phyloP scores from a whole-genome alignment of 2,329 filamentous ascomycete genomes.

The Pseudogymnoascus sp. region DNA sequence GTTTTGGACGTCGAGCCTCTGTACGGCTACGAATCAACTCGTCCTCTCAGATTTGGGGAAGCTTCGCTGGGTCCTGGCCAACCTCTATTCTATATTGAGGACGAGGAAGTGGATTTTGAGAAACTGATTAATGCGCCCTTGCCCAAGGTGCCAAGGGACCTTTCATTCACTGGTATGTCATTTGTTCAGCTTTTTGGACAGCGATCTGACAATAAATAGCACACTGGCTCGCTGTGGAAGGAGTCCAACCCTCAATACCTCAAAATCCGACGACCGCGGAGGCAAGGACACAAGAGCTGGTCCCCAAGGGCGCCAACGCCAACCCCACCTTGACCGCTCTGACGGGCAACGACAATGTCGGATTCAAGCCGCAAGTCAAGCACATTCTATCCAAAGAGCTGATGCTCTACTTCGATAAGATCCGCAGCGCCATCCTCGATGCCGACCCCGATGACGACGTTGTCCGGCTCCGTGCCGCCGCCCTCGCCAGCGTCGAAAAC shows the following conservation, averaged over 20 bases:
- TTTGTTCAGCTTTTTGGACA: background rate
- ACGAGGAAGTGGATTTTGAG: slow-evolving; percentile 98
- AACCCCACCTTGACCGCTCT: slow-evolving; percentile 78
- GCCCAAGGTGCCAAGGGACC: slow-evolving; percentile 88
- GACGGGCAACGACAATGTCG: slow-evolving; percentile 72
- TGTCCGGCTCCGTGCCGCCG: slow-evolving; percentile 66
- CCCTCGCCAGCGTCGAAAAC: slow-evolving; percentile 73
- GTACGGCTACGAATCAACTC: slow-evolving; percentile 90
- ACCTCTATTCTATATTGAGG: slow-evolving; percentile 92
- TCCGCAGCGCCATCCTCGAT: slow-evolving; percentile 80
- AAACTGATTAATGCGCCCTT: slow-evolving; percentile 95
- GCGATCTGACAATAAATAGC: slow-evolving; percentile 40
- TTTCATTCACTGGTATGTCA: slow-evolving; percentile 72
- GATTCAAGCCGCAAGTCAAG: slow-evolving; percentile 85
- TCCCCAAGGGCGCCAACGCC: slow-evolving; percentile 82
- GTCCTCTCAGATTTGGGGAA: slow-evolving; percentile 84
- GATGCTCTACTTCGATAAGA: slow-evolving; percentile 93
- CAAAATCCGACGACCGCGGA: slow-evolving; percentile 90
- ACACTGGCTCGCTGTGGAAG: slow-evolving; percentile 96
- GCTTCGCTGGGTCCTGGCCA: slow-evolving; percentile 89
- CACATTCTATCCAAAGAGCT: slow-evolving; percentile 94
- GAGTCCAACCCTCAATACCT: slow-evolving; percentile 90
- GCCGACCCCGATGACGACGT: slow-evolving; percentile 75
- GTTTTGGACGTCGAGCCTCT: slow-evolving; percentile 89
- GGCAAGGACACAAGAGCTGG: slow-evolving; percentile 71